Conservation (phyloP, 805 yeast species). For the Danielia reshetovae region DNA sequence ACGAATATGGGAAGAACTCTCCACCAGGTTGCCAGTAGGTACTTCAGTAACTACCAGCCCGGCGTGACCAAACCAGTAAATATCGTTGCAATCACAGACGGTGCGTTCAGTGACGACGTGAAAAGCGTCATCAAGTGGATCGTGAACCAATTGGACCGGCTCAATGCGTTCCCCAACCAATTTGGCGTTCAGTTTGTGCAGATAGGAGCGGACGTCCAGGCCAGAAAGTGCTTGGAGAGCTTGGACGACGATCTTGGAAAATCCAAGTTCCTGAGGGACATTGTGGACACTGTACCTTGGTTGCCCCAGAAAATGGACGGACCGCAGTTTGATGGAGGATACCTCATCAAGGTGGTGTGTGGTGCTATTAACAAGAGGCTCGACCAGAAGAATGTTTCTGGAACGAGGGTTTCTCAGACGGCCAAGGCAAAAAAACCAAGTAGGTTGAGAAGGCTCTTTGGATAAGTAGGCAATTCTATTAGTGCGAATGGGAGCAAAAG, state of each 20-base stretch:
- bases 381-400: constrained; percentile 7
- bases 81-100: constrained; percentile 15
- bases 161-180: constrained; percentile 10
- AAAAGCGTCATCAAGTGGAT: constrained; percentile 12
- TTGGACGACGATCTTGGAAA: constrained; percentile 7
- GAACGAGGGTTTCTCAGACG: background rate
- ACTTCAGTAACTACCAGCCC: constrained; percentile 10
- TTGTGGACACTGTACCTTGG: constrained; percentile 16
- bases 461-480: too few species aligned
- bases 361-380: constrained; percentile 13
- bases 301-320: constrained; percentile 6
- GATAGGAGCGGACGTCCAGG: constrained; percentile 12
- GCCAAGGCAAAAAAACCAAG: background rate
- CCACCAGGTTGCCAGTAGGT: constrained; percentile 7
- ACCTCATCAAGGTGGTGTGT: constrained; percentile 13
- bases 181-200: constrained; percentile 14
- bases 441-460: background rate
- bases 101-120: constrained; percentile 13
- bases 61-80: constrained; percentile 11
- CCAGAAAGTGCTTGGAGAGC: constrained; percentile 6
- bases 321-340: constrained; percentile 11
- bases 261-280: constrained; percentile 4
- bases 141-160: constrained; percentile 9
- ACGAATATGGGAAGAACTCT: constrained; percentile 15
- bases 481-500: too few species aligned